A percentile compares a stretch with the other conserved stretches of the same genome.
Evolutionary conservation across 2,329 filamentous ascomycete genomes (phyloP).

Genomic region (Epichloe festucae): DNA sequence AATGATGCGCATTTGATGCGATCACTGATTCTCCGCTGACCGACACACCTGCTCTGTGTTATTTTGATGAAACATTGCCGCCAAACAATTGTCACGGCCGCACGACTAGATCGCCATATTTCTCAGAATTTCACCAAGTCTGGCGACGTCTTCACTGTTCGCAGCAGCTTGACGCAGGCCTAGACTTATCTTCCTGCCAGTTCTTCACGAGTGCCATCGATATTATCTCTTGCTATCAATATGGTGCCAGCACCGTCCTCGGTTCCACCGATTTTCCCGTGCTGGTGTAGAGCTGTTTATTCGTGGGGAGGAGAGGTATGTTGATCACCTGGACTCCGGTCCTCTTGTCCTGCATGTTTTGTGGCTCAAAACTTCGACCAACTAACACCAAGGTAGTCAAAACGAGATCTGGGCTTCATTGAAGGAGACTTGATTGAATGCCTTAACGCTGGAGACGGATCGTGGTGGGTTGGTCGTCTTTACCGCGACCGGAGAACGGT

Average conservation of each 20-base stretch:
- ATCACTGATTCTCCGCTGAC: neutral
- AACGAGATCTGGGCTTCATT: slow-evolving; percentile 89
- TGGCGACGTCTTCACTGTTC: neutral
- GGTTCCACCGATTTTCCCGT: slow-evolving; percentile 70
- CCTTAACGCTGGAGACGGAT: slow-evolving; percentile 91
- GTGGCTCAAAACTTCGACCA: neutral
- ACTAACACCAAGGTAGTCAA: slow-evolving; percentile 41
- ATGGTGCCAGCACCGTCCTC: slow-evolving; percentile 45
- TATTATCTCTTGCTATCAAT: slow-evolving; percentile 9
- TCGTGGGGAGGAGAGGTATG: slow-evolving; percentile 79
- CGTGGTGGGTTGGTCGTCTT: slow-evolving; percentile 94
- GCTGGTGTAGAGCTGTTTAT: slow-evolving; percentile 83
- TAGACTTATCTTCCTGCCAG: neutral
- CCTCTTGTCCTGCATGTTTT: neutral
- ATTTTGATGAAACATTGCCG: neutral
- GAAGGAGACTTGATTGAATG: slow-evolving; percentile 98
- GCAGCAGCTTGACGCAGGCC: neutral
- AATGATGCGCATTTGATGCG: neutral
- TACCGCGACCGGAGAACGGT: slow-evolving; percentile 82
- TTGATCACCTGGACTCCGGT: neutral
- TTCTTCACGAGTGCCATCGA: neutral
- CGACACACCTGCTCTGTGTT: neutral
- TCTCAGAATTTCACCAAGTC: neutral
- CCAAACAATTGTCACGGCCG: neutral
- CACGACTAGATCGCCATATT: neutral